Evolutionary conservation across 768 basidiomycete species (phyloP), one percentile per base, ranked within the genome.

Genomic region (Artomyces pyxidatus): DNA sequence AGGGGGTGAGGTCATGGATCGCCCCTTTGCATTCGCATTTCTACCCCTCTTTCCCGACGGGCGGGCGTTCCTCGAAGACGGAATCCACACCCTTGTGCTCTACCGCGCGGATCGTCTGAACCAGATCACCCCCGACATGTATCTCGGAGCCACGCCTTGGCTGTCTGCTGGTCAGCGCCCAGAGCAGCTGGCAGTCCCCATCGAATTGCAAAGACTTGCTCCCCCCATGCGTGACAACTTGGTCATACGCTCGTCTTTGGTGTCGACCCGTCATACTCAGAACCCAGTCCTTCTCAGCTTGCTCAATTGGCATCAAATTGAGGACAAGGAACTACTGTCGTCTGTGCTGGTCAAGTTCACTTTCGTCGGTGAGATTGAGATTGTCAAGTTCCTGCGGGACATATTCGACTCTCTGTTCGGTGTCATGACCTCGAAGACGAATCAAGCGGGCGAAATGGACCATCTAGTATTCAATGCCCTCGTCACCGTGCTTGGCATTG

Each of bases 331-430:
- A 8, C 63, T 78, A 10, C 74, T 97, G 16, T 72, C 81, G 3
- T 76, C 80, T 0, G 78, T 89, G 11, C 77, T 98, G 46, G 74
- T 76, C 53, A 83, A 88, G 65, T 91, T 97, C 64, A 84, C 85
- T 3, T 97, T 93, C 62, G 92, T 93, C 16, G 85, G 88, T 8
- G 94, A 98, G 65, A 85, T 88, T 16, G 94, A 98, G 67, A 91
- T 94, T 29, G 87, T 94, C 64, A 94, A 93, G 64, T 94, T 92
- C 64, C 73, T 92, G 17, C 80, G 86, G 22, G 82, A 90, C 60
- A 89, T 94, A 54, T 92, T 98, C 61, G 91, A 97, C 60, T 80
- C 93, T 0, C 79, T 98, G 7, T 97, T 98, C 63, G 85, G 81
- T 14, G 91, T 97, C 53, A 74, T 98, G 42, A 73, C 83, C 1